Percentiles rank a stretch among this genome's conserved stretches.
These are phyloP conservation scores for Tilletia indica DNA, from an alignment of 1,284 basidiomycete species.

Conservation along the genomic window DNA sequence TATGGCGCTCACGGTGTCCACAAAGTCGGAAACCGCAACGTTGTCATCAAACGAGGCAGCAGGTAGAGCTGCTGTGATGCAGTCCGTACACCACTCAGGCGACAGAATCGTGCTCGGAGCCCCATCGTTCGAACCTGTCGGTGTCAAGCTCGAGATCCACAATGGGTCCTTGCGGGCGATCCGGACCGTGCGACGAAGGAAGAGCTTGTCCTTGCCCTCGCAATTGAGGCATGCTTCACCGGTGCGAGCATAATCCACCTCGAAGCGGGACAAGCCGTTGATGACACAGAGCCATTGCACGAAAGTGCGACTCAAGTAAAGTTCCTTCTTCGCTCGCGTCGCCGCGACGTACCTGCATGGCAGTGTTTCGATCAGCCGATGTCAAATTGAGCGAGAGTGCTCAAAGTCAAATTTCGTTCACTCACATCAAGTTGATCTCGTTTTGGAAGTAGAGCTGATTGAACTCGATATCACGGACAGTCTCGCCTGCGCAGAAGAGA, in stretches of 20 bases:
- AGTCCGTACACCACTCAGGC: neutral
- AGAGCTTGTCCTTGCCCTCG: neutral
- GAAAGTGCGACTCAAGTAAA: conserved; percentile 32
- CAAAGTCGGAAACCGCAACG: neutral
- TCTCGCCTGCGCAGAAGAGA: conserved; percentile 25
- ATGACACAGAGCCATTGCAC: conserved; percentile 41
- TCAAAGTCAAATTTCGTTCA: neutral
- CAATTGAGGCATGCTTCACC: neutral
- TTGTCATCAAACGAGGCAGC: neutral
- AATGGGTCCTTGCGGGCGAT: conserved; percentile 2
- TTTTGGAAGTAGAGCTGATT: conserved; percentile 25
- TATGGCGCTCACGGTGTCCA: neutral
- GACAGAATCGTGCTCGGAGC: neutral
- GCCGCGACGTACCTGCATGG: conserved; percentile 42
- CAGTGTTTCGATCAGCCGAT: neutral
- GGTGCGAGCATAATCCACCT: neutral
- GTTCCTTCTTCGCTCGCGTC: conserved; percentile 39
- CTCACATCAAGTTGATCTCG: conserved; percentile 34
- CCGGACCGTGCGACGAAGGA: conserved; percentile 6
- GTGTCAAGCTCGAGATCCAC: neutral
- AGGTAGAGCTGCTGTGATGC: too few relatives aligned
- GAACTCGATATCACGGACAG: conserved; percentile 23
- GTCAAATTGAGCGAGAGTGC: neutral
- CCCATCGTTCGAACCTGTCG: neutral
- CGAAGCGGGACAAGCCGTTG: conserved; percentile 32